Evolutionary conservation across 352 stramenopile species (phyloP), one percentile per base, ranked within the genome.

Genomic region (Globisporangium lucens): DNA sequence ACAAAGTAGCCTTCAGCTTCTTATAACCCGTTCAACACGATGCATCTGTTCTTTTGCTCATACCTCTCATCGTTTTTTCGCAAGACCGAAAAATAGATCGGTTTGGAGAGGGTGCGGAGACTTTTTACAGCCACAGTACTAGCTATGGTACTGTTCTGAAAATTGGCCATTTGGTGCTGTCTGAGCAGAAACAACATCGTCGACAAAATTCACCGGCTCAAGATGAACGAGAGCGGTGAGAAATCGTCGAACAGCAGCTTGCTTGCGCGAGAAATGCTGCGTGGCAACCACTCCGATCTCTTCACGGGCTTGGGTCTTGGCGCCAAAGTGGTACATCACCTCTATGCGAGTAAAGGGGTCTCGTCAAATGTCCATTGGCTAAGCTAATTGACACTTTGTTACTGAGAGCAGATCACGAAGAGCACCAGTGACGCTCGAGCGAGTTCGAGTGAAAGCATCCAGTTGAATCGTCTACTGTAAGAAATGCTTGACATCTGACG

Each of bases 401-500:
- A 4, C 20, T 43, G 29, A 47, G 6, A 30, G n/a, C 38, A 56
- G 43, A 57, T n/a, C 17, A 27, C 29, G 20, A 56, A 43, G 24
- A 70, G 35, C 22, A 53, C 33, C 63, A 51, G 30, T 10, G 29
- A 53, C n/a, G 22, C 29, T 29, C 58, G 55, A 15, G 47, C 49
- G 36, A 52, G 30, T 12, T 9, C 66, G 17, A 46, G 46, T 3
- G 62, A 75, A 8, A 59, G 65, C 29, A 74, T 81, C 24, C 75
- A 80, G 1, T 43, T 87, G 17, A 76, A 71, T 63, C 78, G 78
- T 5, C 73, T 84, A n/a, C 58, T 83, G 76, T 85, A 69, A 29
- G 74, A 57, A 20, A 27, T 4, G 13, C n/a, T 10, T 51, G 17
- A 1, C 22, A 41, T 30, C 13, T 9, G 8, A 33, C 6, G 13